These are phyloP conservation scores for Geosiphon pyriformis DNA, from an alignment of 192 early-diverging fungal species.

Conservation along the genomic window DNA sequence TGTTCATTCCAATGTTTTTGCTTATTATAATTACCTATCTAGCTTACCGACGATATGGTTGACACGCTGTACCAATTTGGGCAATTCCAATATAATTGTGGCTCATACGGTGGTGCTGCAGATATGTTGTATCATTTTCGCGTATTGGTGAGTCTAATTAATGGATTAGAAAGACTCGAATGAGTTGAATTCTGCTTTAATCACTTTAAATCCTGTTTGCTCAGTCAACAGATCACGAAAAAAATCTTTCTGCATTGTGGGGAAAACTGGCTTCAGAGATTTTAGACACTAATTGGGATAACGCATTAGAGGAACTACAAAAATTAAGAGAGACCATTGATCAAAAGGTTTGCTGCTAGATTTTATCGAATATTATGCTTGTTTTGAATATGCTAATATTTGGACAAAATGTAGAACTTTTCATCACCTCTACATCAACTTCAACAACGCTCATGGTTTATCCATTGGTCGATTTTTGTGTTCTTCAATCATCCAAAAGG, in stretches of 20 bases:
- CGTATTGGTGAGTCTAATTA: slow-evolving; percentile 61
- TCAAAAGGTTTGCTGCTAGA: slow-evolving; percentile 49
- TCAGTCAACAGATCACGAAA: slow-evolving; percentile 81
- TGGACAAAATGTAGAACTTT: slow-evolving; percentile 46
- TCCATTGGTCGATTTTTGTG: slow-evolving; percentile 97
- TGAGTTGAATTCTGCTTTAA: neutral
- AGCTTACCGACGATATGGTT: slow-evolving; percentile 88
- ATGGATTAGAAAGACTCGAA: neutral
- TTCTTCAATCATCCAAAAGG: slow-evolving; percentile 98
- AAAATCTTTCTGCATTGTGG: slow-evolving; percentile 85
- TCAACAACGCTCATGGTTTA: slow-evolving; percentile 87
- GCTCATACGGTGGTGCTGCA: slow-evolving; percentile 85
- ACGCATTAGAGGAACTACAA: slow-evolving; percentile 83
- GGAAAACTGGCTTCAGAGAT: slow-evolving; percentile 97
- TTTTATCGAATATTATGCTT: neutral
- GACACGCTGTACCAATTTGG: slow-evolving; percentile 83
- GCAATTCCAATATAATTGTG: slow-evolving; percentile 88
- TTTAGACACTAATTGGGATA: slow-evolving; percentile 89
- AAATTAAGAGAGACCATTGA: slow-evolving; percentile 86
- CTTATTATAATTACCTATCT: slow-evolving; percentile 4
- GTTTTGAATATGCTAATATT: neutral
- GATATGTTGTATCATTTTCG: slow-evolving; percentile 95
- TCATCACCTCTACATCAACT: slow-evolving; percentile 79
- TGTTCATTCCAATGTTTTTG: neutral
- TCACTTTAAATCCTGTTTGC: slow-evolving; percentile 9